Evolutionary conservation across 73 alveolate species (phyloP), one percentile per base, ranked within the genome.

Genomic region (Loxodes magnus): DNA sequence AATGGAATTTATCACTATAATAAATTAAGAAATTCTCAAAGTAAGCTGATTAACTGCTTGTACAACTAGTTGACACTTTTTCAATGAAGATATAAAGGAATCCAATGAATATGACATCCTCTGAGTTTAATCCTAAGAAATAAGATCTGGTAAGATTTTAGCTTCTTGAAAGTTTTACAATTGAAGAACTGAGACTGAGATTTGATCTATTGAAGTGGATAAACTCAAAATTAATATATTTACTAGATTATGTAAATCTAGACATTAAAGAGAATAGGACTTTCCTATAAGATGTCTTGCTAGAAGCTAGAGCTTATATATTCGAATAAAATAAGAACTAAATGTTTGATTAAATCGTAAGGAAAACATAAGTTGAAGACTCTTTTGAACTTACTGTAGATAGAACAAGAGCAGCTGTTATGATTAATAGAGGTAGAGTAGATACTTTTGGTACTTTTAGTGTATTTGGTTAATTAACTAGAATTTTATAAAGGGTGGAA

Each of bases 391-490:
- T 46, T 46, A 25, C 59, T 21, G 39, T 56, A 1, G 67, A 57
- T 25, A 68, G 90, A 50, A 66, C 77, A 36, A 71, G 55, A 28
- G 90, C 90, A 29, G 26, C 23, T 41, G 43, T 58, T 1, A 38
- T 70, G 48, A 75, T 56, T 41, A 77, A 77, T 23, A 10, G 77
- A 7, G 82, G 86, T 5, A 58, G 43, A 31, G 56, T 25, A 1
- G 92, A 77, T 44, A 78, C 81, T 30, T 64, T 52, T 30, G 92
- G 86, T 16, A 60, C 46, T 20, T 50, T 68, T 28, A 38, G 77
- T 37, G 21, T 77, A 50, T 77, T 72, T 43, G 92, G 92, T 2
- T 68, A 77, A 53, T 63, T 72, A 19, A 59, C 27, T 43, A 49
- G 48, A 25, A 53, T 26, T 34, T 37, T 15, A 24, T 35, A 43